phyloP scores from a whole-genome alignment of 352 stramenopile species.

The Globisporangium carolinianum region DNA sequence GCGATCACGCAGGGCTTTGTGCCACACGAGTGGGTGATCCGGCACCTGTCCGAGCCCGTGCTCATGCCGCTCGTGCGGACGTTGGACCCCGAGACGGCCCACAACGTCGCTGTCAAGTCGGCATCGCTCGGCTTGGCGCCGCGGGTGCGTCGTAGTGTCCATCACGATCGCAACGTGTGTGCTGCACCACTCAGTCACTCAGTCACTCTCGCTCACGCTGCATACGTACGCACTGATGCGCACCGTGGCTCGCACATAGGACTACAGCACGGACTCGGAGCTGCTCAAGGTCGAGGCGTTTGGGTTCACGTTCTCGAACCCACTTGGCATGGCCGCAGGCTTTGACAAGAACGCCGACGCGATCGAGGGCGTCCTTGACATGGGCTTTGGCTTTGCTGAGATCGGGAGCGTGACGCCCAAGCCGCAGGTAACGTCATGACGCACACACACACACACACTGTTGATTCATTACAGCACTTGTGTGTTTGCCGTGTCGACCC shows the following conservation, averaged over 20 bases:
- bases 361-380: conserved; percentile 90
- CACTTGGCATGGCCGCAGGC: conserved; percentile 93
- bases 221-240: neutral
- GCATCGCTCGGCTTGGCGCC: conserved; percentile 67
- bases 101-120: conserved; percentile 77
- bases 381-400: conserved; percentile 95
- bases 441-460: conserved; percentile 7
- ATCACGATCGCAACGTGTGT: neutral
- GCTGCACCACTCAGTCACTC: neutral
- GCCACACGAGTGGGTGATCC: conserved; percentile 70
- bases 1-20: conserved; percentile 61
- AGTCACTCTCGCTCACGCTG: neutral
- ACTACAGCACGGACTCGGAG: conserved; percentile 38
- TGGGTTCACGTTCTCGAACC: conserved; percentile 84
- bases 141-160: conserved; percentile 20
- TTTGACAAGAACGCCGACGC: conserved; percentile 97
- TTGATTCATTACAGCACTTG: neutral
- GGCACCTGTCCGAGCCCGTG: conserved; percentile 60
- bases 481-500: neutral
- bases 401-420: conserved; percentile 93
- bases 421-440: conserved; percentile 48
- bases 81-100: conserved; percentile 82
- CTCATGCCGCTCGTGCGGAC: conserved; percentile 73
- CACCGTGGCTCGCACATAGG: conserved; percentile 9
- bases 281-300: conserved; percentile 52